Evolutionary conservation across 305 asterid species (phyloP).

Genomic region (Fraxinus velutina): DNA sequence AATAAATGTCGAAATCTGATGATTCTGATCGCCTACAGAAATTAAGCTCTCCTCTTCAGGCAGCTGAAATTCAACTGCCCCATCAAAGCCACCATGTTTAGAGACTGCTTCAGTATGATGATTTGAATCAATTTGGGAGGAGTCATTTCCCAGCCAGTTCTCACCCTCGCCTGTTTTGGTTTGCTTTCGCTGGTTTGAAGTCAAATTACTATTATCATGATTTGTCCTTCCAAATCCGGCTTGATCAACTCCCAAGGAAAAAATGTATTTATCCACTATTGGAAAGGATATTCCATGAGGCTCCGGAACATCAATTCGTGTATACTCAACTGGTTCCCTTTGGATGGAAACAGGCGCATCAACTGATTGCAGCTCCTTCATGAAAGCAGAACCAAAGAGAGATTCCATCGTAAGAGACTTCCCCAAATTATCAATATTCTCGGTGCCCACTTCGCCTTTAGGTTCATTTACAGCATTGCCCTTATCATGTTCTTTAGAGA

Average conservation of each 20-base stretch:
- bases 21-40: slow-evolving; percentile 42
- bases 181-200: slow-evolving; percentile 41
- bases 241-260: slow-evolving; percentile 37
- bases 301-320: slow-evolving; percentile 39
- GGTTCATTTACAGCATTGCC: slow-evolving; percentile 32
- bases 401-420: slow-evolving; percentile 70
- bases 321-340: slow-evolving; percentile 52
- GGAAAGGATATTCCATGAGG: slow-evolving; percentile 46
- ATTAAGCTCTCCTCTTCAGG: slow-evolving; percentile 66
- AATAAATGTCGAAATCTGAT: slow-evolving; percentile 34
- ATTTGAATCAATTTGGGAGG: slow-evolving; percentile 42
- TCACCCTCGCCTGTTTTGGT: slow-evolving; percentile 39
- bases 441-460: slow-evolving; percentile 41
- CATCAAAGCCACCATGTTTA: slow-evolving; percentile 39
- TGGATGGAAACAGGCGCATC: slow-evolving; percentile 88
- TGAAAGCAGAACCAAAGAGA: slow-evolving; percentile 92
- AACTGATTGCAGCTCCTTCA: slow-evolving; percentile 83
- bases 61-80: slow-evolving; percentile 45
- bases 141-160: slow-evolving; percentile 53
- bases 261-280: slow-evolving; percentile 33
- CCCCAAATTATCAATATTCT: slow-evolving; percentile 31
- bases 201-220: slow-evolving; percentile 29
- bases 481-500: slow-evolving; percentile 34
- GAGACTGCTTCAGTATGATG: slow-evolving; percentile 33
- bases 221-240: slow-evolving; percentile 31